Evolutionary conservation across 1,284 basidiomycete species (phyloP).

Genomic region (Rhodotorula sp.): DNA sequence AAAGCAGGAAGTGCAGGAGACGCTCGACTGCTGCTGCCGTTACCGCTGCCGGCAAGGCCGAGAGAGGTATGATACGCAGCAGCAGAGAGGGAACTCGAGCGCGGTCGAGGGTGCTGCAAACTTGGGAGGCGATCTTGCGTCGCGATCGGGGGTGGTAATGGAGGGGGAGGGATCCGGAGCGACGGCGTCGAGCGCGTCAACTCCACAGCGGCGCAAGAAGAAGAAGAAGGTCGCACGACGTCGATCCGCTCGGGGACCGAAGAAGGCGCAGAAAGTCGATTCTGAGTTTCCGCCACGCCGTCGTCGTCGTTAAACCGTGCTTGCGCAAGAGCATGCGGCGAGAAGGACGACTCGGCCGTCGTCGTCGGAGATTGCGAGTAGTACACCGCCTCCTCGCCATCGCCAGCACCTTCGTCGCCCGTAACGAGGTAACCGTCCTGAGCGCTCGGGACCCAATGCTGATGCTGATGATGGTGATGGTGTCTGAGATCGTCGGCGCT

Average conservation of each 20-base stretch:
- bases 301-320: background rate
- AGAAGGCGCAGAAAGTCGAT: conserved; percentile 3
- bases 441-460: background rate
- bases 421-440: background rate
- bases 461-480: background rate
- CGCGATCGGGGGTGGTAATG: background rate
- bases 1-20: background rate
- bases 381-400: background rate
- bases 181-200: background rate
- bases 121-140: background rate
- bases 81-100: conserved; percentile 21
- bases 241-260: conserved; percentile 13
- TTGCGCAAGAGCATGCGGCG: background rate
- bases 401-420: background rate
- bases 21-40: background rate
- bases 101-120: conserved; percentile 14
- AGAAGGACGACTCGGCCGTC: background rate
- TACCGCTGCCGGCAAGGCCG: background rate
- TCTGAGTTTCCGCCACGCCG: conserved; percentile 1
- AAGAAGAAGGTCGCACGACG: background rate
- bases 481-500: conserved; percentile 11
- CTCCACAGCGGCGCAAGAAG: conserved; percentile 1
- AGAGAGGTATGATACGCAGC: conserved; percentile 1
- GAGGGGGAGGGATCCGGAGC: conserved; percentile 3
- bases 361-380: background rate